A percentile compares a stretch with the other conserved stretches of the same genome.
These are phyloP conservation scores for Saccharomycopsis sp. DNA, from an alignment of 805 yeast genomes.

Conservation along the genomic window DNA sequence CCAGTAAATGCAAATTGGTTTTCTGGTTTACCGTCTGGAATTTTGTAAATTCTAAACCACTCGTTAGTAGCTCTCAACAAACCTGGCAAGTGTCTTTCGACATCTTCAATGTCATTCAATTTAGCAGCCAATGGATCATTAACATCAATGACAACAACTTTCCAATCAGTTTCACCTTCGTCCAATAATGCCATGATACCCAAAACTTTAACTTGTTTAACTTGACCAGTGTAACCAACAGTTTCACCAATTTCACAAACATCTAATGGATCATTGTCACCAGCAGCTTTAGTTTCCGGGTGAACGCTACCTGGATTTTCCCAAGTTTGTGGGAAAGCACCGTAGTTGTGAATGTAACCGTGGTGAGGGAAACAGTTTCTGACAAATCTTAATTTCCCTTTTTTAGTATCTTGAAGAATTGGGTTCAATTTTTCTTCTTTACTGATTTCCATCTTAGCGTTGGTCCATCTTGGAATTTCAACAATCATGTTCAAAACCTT, in stretches of 20 bases:
- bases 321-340: conserved; percentile 96
- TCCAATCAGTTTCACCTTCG: conserved; percentile 89
- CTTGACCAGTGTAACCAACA: conserved; percentile 60
- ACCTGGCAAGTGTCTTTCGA: conserved; percentile 85
- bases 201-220: conserved; percentile 82
- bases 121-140: conserved; percentile 85
- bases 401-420: conserved; percentile 93
- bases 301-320: conserved; percentile 61
- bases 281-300: conserved; percentile 62
- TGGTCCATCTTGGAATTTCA: conserved; percentile 98
- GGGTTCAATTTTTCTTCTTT: conserved; percentile 85
- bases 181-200: conserved; percentile 95
- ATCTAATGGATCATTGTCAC: conserved; percentile 84
- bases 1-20: conserved; percentile 97
- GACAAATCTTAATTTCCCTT: conserved; percentile 92
- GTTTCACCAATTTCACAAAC: conserved; percentile 76
- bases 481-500: conserved; percentile 85
- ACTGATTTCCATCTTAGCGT: conserved; percentile 92
- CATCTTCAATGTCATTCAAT: conserved; percentile 86
- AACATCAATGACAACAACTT: conserved; percentile 81
- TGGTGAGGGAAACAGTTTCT: conserved; percentile 98
- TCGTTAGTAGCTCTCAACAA: conserved; percentile 88
- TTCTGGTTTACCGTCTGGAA: conserved; percentile 96
- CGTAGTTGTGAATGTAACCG: conserved; percentile 97
- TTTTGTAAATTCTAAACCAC: conserved; percentile 97